Percentiles rank a stretch among this genome's conserved stretches.
Evolutionary conservation across 2,329 filamentous ascomycete genomes (phyloP).

Genomic region (Stachybotrys chartarum): DNA sequence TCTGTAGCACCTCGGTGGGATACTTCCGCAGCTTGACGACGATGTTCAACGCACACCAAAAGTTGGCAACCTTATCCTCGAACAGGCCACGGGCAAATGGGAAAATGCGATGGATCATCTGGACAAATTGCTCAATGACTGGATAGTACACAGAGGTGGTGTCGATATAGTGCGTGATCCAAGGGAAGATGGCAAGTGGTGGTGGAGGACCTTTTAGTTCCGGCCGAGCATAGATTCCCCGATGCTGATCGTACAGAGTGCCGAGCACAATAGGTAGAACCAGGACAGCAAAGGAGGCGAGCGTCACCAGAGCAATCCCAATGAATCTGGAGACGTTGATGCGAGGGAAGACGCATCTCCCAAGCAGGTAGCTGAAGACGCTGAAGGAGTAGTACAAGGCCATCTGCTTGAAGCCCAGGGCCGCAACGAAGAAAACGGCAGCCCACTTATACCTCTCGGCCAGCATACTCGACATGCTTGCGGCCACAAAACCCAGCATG

Average conservation of each 20-base stretch:
- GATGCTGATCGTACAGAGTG: slow-evolving; percentile 60
- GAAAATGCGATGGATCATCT: slow-evolving; percentile 87
- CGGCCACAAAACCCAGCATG: slow-evolving; percentile 87
- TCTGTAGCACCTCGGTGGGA: slow-evolving; percentile 64
- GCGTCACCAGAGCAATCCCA: slow-evolving; percentile 67
- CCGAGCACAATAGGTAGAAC: slow-evolving; percentile 70
- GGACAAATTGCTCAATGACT: slow-evolving; percentile 67
- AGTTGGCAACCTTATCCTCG: slow-evolving; percentile 97
- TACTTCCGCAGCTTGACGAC: slow-evolving; percentile 79
- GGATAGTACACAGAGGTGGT: slow-evolving; percentile 65
- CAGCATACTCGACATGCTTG: slow-evolving; percentile 81
- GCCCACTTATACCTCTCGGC: slow-evolving; percentile 82
- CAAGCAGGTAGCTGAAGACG: slow-evolving; percentile 86
- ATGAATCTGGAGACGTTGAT: slow-evolving; percentile 63
- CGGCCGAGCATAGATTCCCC: slow-evolving; percentile 50
- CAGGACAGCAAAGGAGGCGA: slow-evolving; percentile 65
- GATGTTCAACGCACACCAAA: slow-evolving; percentile 92
- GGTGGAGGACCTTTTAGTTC: slow-evolving; percentile 51
- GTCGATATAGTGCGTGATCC: slow-evolving; percentile 52
- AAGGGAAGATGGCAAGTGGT: slow-evolving; percentile 54
- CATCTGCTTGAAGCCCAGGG: slow-evolving; percentile 99
- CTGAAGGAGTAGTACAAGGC: slow-evolving; percentile 93
- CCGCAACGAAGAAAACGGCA: slow-evolving; percentile 86
- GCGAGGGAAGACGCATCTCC: slow-evolving; percentile 72
- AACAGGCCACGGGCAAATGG: slow-evolving; percentile 94